Evolutionary conservation across 495 filamentous ascomycete genomes (phyloP), one percentile per base, ranked within the genome.

Genomic region (Amphirosellinia nigrospora): DNA sequence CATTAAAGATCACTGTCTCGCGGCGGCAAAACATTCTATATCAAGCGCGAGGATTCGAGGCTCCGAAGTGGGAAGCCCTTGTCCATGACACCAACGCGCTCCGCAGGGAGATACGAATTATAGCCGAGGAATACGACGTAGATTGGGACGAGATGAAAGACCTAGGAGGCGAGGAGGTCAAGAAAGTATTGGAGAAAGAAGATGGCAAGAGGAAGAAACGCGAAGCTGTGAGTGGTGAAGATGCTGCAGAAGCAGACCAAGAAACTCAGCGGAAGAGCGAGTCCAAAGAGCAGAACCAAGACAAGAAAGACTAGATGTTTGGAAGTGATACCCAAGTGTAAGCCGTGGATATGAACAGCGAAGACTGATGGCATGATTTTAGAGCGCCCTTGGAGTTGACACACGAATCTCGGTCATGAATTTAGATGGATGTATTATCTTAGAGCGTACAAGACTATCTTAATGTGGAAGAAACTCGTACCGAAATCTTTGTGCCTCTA

Each of bases 71-170:
- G 94, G 91, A 96, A 73, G 79, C 79, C 2, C 72, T 97, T 56
- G 86, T 96, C n/a, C 89, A 94, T 60, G 92, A 96, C 61, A 93
- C 88, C 0, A 98, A 97, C 75, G 80, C 87, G 34, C 78, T 98
- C 68, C 78, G 95, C 28, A 86, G 84, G 72, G 95, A 98, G 80
- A 94, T 98, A 69, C 91, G 90, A 78, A 85, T 80, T 6, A 89
- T 97, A 46, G 93, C 95, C 0, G 87, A 89, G 30, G 93, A 97
- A 77, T 97, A 97, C 80, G 94, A 96, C 74, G 93, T 93, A n/a
- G 93, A 94, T 26, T 98, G 94, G 94, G 88, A 98, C 80, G 94
- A 98, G 81, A 85, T 81, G 58, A 82, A 82, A 61, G 93, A 97
- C 78, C 90, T 94, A 53, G 87, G 89, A n/a, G 89, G 90, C 48